Evolutionary conservation across 2,329 filamentous ascomycete species (phyloP).

Genomic region (Endothia cerciana): DNA sequence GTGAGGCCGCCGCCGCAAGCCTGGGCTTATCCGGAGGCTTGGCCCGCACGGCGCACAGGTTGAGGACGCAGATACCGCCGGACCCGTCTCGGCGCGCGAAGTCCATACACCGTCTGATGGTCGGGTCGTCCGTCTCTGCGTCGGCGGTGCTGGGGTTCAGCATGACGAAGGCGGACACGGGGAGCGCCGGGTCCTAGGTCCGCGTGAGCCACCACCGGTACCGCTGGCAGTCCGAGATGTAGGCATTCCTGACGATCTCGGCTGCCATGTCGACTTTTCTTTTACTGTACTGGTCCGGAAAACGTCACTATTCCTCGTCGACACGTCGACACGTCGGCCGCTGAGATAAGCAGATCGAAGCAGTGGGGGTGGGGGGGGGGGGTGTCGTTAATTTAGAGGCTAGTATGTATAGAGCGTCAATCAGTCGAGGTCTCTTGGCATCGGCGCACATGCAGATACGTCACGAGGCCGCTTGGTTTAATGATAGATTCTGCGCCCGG

Average conservation of each 20-base stretch:
- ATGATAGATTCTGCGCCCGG: too few species aligned
- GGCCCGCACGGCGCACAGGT: constrained; percentile 1
- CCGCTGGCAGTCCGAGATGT: not conserved
- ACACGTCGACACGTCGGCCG: not conserved
- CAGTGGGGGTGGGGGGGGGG: too few species aligned
- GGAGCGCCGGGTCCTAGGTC: not conserved
- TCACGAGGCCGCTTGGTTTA: too few species aligned
- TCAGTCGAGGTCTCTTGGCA: too few species aligned
- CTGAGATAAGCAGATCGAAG: too few species aligned
- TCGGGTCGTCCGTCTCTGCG: constrained; percentile 3
- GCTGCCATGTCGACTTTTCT: not conserved
- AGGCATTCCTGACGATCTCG: not conserved
- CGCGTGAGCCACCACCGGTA: constrained; percentile 8
- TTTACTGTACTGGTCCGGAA: not conserved
- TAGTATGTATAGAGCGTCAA: too few species aligned
- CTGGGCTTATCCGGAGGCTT: not conserved
- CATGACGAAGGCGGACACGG: constrained; percentile 5
- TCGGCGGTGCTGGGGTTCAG: constrained; percentile 6
- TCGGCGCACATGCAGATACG: too few species aligned
- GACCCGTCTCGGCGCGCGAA: not conserved
- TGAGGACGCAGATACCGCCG: constrained; percentile 3
- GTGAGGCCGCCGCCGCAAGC: not conserved
- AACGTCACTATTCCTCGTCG: not conserved
- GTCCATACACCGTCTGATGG: not conserved
- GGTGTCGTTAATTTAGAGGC: too few species aligned